Conservation (phyloP, 495 filamentous ascomycete genomes). For the Penicillium ochrochloron region DNA sequence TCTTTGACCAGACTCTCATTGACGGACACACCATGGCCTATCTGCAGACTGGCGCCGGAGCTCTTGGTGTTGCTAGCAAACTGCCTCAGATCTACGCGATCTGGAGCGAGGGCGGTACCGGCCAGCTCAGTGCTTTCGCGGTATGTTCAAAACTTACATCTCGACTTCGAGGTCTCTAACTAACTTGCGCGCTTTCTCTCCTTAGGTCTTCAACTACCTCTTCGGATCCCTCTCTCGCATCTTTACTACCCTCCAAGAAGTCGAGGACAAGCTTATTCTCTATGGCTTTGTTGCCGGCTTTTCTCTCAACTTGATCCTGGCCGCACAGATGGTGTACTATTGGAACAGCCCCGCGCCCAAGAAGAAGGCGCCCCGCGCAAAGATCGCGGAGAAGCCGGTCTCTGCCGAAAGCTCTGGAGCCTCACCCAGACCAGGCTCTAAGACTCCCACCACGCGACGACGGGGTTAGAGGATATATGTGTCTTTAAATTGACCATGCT, state of each 20-base stretch:
- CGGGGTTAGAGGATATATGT: conserved; percentile 42
- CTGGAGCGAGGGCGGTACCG: conserved; percentile 82
- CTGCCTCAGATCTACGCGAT: conserved; percentile 88
- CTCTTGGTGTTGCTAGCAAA: conserved; percentile 84
- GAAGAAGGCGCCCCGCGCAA: conserved; percentile 48
- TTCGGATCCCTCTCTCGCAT: conserved; percentile 87
- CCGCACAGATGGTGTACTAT: conserved; percentile 92
- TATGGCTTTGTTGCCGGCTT: conserved; percentile 92
- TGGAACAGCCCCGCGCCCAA: conserved; percentile 73
- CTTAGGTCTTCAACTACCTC: conserved; percentile 96
- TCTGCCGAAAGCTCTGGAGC: conserved; percentile 44
- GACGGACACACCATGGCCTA: conserved; percentile 70
- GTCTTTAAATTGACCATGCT: not conserved
- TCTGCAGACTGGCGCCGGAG: conserved; percentile 84
- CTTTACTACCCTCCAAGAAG: conserved; percentile 96
- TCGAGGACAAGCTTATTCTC: conserved; percentile 91
- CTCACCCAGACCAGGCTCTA: conserved; percentile 37
- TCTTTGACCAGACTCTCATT: conserved; percentile 69
- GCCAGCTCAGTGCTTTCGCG: conserved; percentile 93
- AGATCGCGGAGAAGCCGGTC: conserved; percentile 39
- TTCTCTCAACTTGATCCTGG: conserved; percentile 82
- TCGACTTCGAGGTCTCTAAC: not conserved
- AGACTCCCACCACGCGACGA: conserved; percentile 54
- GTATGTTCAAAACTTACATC: conserved; percentile 50
- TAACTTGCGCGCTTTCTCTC: conserved; percentile 15